Base-by-base conservation (phyloP, 768 basidiomycete species). In the Agrocybe praecox region DNA sequence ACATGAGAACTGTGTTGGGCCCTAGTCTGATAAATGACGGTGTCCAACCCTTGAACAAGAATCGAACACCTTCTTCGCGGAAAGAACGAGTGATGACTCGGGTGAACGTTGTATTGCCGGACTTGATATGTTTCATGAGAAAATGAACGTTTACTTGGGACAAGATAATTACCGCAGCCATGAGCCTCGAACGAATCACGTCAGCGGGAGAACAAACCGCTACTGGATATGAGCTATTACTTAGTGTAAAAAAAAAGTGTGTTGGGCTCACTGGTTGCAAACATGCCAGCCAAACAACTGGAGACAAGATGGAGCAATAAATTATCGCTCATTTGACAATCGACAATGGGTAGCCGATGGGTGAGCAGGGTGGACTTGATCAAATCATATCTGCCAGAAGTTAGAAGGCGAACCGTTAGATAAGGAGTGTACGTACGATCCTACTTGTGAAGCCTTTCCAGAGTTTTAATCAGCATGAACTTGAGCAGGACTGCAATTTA, bases 21-120 rank as follows among this genome's bases (percentile, higher is more conserved):
- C 88, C 91, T 43, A 94, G 73, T 47, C 92, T 86, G 62, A 89
- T 84, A 72, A 92, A 94, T 8, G 92, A 89, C 2, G 92, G 92
- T 17, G 90, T 90, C 92, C 92, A 94, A 32, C 92, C 92, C 69
- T 90, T 93, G 72, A 94, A 90, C 52, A 94, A 75, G 68, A 94
- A 93, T 57, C 78, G 76, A 10, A 84, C 79, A 0, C 92, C 92
- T 76, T 94, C 92, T 63, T 87, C 78, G 40, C 80, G 81, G 33
- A 92, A 72, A 4, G 90, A 90, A 43, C 69, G 76, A 24, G 71
- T 74, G 12, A 92, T 69, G 24, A 92, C 77, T 52, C 81, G 76
- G 19, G 83, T 43, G 17, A 73, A 76, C 2, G 76, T 69, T 6
- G 49, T 47, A n/a, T 78, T 76, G 42, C 76, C 78, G 15, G 86